Base-by-base conservation (phyloP, 176 grass and related monocot genomes). In the bread wheat (Triticum aestivum) region DNA sequence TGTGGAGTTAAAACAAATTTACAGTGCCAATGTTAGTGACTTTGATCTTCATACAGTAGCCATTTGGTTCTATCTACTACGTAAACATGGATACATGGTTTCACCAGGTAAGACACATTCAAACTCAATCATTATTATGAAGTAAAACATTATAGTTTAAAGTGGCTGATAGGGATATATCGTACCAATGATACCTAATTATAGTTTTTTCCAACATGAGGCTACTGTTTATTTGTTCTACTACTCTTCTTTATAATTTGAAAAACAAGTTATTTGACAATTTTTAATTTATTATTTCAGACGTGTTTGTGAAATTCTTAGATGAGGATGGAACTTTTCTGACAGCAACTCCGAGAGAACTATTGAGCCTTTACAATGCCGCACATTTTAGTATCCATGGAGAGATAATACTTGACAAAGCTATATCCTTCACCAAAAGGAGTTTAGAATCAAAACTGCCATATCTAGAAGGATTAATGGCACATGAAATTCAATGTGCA, bases 361-460 rank as follows among this genome's bases (percentile, higher is more conserved):
- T 69, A 21, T 20, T 82, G 3, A 68, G 27, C 29, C 42, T 82
- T 23, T 69, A 82, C 11, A 69, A 68, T 52, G 64, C 79, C 30
- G 79, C 79, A 1, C 29, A 82, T 82, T 52, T 51, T 30, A 14
- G 41, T 30, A n/a, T 5, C 10, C 42, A 52, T 4, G 79, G 64
- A 82, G 79, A 82, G 64, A 35, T 1, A 13, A 52, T 52, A 82
- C 79, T 82, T 23, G 79, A 69, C 6, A 5, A 82, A n/a, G 79
- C 64, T 14, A 68, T 82, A 34, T 23, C 4, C 9, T 82, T 82
- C 42, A 35, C 79, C 0, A 49, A 34, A 68, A 12, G 0, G 29
- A n/a, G 64, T n/a, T 52, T 81, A 49, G 5, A 81, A 34, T 34
- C 27, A 9, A 23, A 4, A 11, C 2, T 68, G 15, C 42, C 64